Conservation (phyloP, 495 filamentous ascomycete species). For the Lophium mytilinum region DNA sequence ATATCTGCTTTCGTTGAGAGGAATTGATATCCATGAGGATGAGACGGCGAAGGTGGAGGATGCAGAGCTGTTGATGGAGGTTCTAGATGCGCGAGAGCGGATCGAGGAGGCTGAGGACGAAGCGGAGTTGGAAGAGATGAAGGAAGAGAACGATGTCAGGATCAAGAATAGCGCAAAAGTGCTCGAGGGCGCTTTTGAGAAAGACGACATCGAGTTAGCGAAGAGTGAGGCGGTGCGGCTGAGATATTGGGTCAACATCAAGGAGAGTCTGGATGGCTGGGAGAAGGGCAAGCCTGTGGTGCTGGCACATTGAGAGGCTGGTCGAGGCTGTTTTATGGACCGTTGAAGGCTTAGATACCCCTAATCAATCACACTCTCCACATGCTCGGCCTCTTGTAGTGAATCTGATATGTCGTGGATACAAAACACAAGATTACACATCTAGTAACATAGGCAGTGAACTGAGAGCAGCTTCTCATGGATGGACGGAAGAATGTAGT, state of each 20-base stretch:
- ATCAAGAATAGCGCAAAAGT: conserved; percentile 49
- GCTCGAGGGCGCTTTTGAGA: conserved; percentile 56
- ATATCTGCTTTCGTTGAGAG: conserved; percentile 66
- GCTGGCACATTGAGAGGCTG: conserved; percentile 13
- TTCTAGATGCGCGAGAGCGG: conserved; percentile 76
- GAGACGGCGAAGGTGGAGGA: conserved; percentile 60
- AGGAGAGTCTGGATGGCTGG: conserved; percentile 73
- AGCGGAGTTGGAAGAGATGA: conserved; percentile 52
- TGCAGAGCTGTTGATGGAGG: conserved; percentile 69
- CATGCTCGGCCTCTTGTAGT: too few relatives aligned
- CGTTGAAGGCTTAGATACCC: neutral
- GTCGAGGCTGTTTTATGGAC: neutral
- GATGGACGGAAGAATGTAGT: too few relatives aligned
- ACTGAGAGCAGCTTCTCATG: too few relatives aligned
- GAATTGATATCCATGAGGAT: conserved; percentile 70
- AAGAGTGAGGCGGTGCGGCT: conserved; percentile 63
- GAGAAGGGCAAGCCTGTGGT: conserved; percentile 56
- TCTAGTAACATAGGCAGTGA: too few relatives aligned
- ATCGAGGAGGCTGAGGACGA: conserved; percentile 70
- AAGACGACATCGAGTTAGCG: conserved; percentile 58
- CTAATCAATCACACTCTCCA: too few relatives aligned
- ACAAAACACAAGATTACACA: too few relatives aligned
- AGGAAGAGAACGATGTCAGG: conserved; percentile 57
- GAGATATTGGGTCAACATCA: conserved; percentile 88
- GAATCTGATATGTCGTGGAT: too few relatives aligned